Percentiles rank a stretch among this genome's conserved stretches.
phyloP scores from a whole-genome alignment of 2,329 filamentous ascomycete species.

The Sporothrix dimorphospora region DNA sequence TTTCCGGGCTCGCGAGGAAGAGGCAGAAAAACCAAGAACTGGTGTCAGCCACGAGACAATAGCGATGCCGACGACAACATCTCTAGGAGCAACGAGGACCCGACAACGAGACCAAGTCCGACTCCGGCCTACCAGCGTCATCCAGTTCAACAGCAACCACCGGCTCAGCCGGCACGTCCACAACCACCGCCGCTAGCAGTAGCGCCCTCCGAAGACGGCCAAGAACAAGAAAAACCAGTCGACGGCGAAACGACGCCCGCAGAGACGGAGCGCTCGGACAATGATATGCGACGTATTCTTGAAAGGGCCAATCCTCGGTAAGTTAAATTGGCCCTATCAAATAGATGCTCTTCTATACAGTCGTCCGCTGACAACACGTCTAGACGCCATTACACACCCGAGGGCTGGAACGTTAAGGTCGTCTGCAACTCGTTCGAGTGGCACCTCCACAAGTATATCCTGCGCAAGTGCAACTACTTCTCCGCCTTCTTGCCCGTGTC shows the following conservation, averaged over 20 bases:
- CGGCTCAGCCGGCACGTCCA: background rate
- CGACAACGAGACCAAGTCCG: background rate
- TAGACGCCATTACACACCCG: background rate
- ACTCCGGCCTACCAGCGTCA: background rate
- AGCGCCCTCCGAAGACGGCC: background rate
- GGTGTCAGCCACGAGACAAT: background rate
- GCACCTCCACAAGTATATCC: slow-evolving; percentile 29
- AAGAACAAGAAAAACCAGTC: background rate
- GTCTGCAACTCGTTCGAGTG: slow-evolving; percentile 24
- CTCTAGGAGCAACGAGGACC: background rate
- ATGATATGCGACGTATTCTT: background rate
- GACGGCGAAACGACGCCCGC: background rate
- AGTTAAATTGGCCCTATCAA: background rate
- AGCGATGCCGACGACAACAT: too few species aligned
- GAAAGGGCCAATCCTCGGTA: background rate
- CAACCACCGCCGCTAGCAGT: background rate
- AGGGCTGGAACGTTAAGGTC: slow-evolving; percentile 29
- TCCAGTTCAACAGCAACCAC: background rate
- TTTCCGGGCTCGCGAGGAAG: background rate
- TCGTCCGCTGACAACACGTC: background rate
- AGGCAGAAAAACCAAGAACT: background rate
- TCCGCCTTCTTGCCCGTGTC: background rate
- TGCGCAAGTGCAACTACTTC: slow-evolving; percentile 30
- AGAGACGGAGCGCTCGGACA: background rate
- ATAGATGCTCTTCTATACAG: background rate